Base-by-base conservation (phyloP, 805 yeast species). In the Yarrowia bubula region DNA sequence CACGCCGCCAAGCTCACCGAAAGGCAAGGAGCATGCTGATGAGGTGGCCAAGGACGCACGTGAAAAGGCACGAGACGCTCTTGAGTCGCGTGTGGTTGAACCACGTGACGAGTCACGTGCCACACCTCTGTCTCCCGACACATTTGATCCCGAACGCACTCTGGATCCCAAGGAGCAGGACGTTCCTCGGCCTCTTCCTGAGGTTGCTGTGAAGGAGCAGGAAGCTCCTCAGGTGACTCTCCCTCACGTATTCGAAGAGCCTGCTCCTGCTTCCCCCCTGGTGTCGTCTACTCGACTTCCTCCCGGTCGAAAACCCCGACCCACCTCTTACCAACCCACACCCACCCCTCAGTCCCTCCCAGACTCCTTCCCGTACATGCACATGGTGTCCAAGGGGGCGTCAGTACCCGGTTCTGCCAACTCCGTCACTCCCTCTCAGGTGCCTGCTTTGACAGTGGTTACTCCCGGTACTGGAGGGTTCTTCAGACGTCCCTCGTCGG, bases 251-350 rank as follows among this genome's bases (percentile, higher is more conserved):
- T 31, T 48, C 0, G 55, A 48, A 35, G 41, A 48, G 11, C 55
- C 22, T n/a, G 38, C 39, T 15, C 35, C 44, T 8, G 15, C 61
- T 0, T 53, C 61, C 1, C 47, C 47, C 10, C 61, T 39, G 39
- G 61, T 53, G 3, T 53, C 61, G 8, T 53, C 61, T 4, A 53
- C 61, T 3, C 48, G 51, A 1, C 64, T 58, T 4, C 64, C 64
- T 13, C 67, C 71, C 4, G 66, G 67, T 7, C 55, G 73, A 44
- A 76, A 73, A 67, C 79, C 77, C 8, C 71, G 79, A 17, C 79
- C 79, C 9, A 73, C 76, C 31, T 75, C 77, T 9, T 76, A 70
- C 72, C 78, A 76, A 71, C 76, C 76, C 31, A 51, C 60, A 4
- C 44, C 57, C 37, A 38, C 61, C 11, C 61, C 39, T 18, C 18